These are phyloP conservation scores for Kluyveromyces nonfermentans DNA, from an alignment of 805 yeast genomes.

Conservation along the genomic window DNA sequence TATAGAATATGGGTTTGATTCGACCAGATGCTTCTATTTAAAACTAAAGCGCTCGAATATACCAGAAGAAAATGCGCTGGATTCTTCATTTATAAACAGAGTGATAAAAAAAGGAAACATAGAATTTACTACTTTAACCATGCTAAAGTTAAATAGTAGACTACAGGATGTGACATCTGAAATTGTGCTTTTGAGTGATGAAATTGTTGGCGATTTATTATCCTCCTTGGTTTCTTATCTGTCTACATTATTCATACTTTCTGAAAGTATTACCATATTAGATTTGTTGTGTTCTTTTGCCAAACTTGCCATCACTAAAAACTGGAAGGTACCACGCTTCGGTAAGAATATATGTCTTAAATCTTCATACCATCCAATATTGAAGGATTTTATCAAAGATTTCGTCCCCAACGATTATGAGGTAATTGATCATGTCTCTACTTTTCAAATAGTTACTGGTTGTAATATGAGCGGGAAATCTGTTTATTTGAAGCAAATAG, in stretches of 20 bases:
- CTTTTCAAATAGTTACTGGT: constrained; percentile 45
- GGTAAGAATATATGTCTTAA: constrained; percentile 25
- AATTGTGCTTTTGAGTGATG: constrained; percentile 35
- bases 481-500: constrained; percentile 44
- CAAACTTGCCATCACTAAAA: constrained; percentile 12
- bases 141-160: constrained; percentile 34
- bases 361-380: constrained; percentile 35
- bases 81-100: constrained; percentile 30
- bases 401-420: constrained; percentile 35
- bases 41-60: constrained; percentile 19
- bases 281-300: constrained; percentile 34
- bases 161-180: constrained; percentile 34
- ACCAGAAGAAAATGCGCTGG: constrained; percentile 15
- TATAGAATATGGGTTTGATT: constrained; percentile 30
- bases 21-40: constrained; percentile 32
- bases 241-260: constrained; percentile 32
- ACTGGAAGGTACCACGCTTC: constrained; percentile 32
- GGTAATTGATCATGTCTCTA: constrained; percentile 28
- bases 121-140: constrained; percentile 34
- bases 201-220: constrained; percentile 28
- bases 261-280: constrained; percentile 36
- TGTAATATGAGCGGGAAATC: constrained; percentile 61
- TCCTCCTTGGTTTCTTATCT: constrained; percentile 20
- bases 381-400: constrained; percentile 24
- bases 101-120: constrained; percentile 23